Conservation (phyloP, 2,329 filamentous ascomycete species). For the Aspergillus brunneoviolaceus region DNA sequence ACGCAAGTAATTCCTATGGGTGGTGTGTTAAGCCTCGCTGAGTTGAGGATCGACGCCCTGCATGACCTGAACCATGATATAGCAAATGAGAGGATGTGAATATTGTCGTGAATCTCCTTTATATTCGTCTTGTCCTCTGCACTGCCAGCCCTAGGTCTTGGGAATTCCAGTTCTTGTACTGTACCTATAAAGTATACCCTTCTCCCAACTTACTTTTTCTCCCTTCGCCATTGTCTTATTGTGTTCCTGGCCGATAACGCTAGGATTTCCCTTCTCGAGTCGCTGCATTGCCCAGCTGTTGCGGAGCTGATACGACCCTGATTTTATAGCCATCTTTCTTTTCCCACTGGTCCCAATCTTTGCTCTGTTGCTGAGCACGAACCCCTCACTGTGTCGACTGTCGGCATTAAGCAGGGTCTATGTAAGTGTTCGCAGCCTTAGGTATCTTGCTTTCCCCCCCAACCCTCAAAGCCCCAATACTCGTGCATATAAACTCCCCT, state of each 20-base stretch:
- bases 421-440: constrained; percentile 9
- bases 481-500: constrained; percentile 5
- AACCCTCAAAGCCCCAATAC: not conserved
- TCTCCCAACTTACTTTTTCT: not conserved
- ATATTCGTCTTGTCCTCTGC: constrained; percentile 31
- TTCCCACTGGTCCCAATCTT: not conserved
- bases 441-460: not conserved
- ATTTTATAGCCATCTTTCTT: not conserved
- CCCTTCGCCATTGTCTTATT: not conserved
- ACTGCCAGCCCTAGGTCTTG: constrained; percentile 14
- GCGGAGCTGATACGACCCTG: not conserved
- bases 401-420: not conserved
- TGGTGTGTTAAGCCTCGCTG: constrained; percentile 37
- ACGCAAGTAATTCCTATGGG: constrained; percentile 27
- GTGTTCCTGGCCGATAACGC: not conserved
- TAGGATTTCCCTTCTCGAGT: constrained; percentile 6
- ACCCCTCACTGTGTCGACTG: constrained; percentile 8
- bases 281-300: not conserved
- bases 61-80: constrained; percentile 46
- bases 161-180: constrained; percentile 5
- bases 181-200: constrained; percentile 1
- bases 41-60: constrained; percentile 45
- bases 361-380: constrained; percentile 4
- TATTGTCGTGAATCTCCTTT: constrained; percentile 34
- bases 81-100: constrained; percentile 47